phyloP scores from a whole-genome alignment of 306 rosid species.

The Malus asiatica region DNA sequence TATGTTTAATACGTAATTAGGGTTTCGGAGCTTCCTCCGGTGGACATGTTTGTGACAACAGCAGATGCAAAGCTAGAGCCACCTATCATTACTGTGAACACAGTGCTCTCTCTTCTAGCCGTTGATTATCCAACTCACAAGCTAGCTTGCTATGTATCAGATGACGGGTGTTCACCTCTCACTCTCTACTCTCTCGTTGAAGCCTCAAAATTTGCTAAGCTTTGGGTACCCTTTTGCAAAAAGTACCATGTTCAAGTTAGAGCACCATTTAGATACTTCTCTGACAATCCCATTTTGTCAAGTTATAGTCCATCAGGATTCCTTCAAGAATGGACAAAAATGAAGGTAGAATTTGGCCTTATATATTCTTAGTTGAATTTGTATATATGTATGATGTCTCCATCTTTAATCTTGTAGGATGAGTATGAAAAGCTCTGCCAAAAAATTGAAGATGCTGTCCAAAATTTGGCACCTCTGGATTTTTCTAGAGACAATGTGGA shows the following conservation, averaged over 20 bases:
- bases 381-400: neutral
- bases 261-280: slow-evolving; percentile 63
- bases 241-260: slow-evolving; percentile 42
- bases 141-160: slow-evolving; percentile 76
- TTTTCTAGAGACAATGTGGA: slow-evolving; percentile 21
- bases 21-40: slow-evolving; percentile 42
- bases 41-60: slow-evolving; percentile 74
- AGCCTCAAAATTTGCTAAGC: slow-evolving; percentile 47
- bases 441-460: neutral
- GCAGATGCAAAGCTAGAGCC: slow-evolving; percentile 64
- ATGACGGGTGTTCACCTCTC: slow-evolving; percentile 57
- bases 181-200: slow-evolving; percentile 43
- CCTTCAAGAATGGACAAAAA: slow-evolving; percentile 20
- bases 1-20: slow-evolving; percentile 11
- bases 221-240: slow-evolving; percentile 68
- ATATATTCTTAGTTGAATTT: neutral
- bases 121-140: slow-evolving; percentile 65
- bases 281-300: neutral
- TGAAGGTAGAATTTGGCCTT: slow-evolving; percentile 31
- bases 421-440: slow-evolving; percentile 13
- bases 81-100: slow-evolving; percentile 56
- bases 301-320: slow-evolving; percentile 12
- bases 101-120: slow-evolving; percentile 58
- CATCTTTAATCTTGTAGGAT: neutral
- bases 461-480: neutral